Evolutionary conservation across 257 asterid genomes (phyloP).

Genomic region (Anisodus acutangulus): DNA sequence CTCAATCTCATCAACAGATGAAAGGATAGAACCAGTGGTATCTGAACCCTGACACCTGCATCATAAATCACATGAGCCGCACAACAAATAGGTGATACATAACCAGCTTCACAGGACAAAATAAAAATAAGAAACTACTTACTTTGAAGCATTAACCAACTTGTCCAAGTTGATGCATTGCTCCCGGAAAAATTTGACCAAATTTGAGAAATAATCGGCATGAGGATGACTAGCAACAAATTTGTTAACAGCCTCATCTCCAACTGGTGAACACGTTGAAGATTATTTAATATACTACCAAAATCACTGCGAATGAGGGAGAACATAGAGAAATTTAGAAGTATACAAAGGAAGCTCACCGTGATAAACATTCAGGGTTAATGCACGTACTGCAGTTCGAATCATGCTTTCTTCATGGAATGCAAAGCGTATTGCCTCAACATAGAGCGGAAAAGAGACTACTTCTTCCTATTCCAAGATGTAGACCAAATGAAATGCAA

Average conservation of each 20-base stretch:
- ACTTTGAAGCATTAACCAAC: constrained; percentile 77
- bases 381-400: constrained; percentile 96
- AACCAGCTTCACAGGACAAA: constrained; percentile 21
- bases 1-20: constrained; percentile 94
- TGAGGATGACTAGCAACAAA: constrained; percentile 74
- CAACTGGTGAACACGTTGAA: constrained; percentile 70
- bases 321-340: constrained; percentile 25
- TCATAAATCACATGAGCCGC: constrained; percentile 31
- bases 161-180: constrained; percentile 72
- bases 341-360: constrained; percentile 57
- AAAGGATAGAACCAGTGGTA: constrained; percentile 61
- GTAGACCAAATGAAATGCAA: constrained; percentile 19
- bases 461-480: constrained; percentile 70
- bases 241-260: constrained; percentile 95
- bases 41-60: constrained; percentile 64
- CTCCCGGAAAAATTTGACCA: constrained; percentile 79
- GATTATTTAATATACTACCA: constrained; percentile 30
- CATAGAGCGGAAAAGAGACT: constrained; percentile 87
- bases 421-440: constrained; percentile 93
- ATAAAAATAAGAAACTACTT: constrained; percentile 37
- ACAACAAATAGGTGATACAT: constrained; percentile 34
- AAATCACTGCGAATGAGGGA: constrained; percentile 24
- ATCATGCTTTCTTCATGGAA: constrained; percentile 98
- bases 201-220: constrained; percentile 71
- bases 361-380: constrained; percentile 92